Evolutionary conservation across 2,329 filamentous ascomycete genomes (phyloP).

Genomic region (Fusarium euwallaceae): DNA sequence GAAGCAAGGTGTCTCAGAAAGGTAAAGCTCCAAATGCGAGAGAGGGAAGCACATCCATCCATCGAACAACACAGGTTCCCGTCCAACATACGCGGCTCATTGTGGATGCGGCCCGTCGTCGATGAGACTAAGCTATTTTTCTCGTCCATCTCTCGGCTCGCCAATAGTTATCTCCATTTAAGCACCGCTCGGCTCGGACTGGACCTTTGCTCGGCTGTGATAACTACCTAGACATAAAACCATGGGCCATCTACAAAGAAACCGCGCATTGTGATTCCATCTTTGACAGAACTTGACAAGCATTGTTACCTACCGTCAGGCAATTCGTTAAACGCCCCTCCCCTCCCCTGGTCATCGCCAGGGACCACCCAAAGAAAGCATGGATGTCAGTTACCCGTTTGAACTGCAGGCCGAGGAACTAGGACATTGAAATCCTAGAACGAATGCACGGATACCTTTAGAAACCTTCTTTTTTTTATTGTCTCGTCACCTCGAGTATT

Average conservation of each 20-base stretch:
- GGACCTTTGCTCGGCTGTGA: not conserved
- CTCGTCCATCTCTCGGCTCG: conserved; percentile 1
- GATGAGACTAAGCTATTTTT: not conserved
- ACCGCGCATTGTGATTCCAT: not conserved
- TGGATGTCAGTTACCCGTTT: conserved; percentile 23
- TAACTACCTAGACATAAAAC: not conserved
- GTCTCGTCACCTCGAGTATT: conserved; percentile 4
- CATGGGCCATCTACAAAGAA: not conserved
- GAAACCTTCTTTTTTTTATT: conserved; percentile 20
- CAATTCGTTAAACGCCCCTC: conserved; percentile 1
- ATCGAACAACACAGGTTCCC: conserved; percentile 10
- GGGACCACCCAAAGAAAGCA: conserved; percentile 25
- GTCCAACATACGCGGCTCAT: conserved; percentile 30
- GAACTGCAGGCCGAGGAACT: conserved; percentile 20
- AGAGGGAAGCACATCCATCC: not conserved
- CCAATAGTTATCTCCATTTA: conserved; percentile 8
- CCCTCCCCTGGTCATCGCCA: conserved; percentile 21
- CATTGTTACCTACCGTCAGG: not conserved
- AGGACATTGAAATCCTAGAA: conserved; percentile 41
- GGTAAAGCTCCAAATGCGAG: conserved; percentile 3
- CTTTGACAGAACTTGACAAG: not conserved
- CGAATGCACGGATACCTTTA: conserved; percentile 21
- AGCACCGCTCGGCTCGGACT: conserved; percentile 10
- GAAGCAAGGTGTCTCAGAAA: conserved; percentile 10
- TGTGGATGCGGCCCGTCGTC: conserved; percentile 31